phyloP scores from a whole-genome alignment of 495 filamentous ascomycete genomes.

The Delitschia confertaspora region DNA sequence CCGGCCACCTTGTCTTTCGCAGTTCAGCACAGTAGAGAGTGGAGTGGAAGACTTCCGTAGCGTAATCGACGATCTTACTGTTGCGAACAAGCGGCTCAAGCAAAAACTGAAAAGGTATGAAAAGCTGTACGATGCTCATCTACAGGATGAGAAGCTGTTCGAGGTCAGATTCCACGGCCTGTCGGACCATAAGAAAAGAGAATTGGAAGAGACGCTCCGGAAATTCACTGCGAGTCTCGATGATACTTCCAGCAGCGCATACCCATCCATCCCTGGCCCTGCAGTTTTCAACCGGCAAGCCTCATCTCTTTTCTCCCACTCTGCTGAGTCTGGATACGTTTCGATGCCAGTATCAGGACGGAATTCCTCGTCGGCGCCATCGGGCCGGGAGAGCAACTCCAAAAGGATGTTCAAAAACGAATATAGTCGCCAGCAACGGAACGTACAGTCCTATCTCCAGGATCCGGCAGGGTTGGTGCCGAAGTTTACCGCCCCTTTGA shows the following conservation, averaged over 20 bases:
- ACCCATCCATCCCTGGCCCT: background rate
- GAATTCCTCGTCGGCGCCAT: slow-evolving; percentile 26
- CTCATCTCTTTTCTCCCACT: slow-evolving; percentile 45
- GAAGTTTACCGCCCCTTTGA: slow-evolving; percentile 41
- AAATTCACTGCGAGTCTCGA: slow-evolving; percentile 54
- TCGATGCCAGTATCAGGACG: slow-evolving; percentile 55
- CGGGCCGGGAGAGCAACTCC: slow-evolving; percentile 10
- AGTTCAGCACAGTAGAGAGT: slow-evolving; percentile 16
- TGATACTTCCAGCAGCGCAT: slow-evolving; percentile 10
- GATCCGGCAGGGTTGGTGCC: slow-evolving; percentile 53
- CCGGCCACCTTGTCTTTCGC: slow-evolving; percentile 5
- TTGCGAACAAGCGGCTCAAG: slow-evolving; percentile 52
- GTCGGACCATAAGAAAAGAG: slow-evolving; percentile 54
- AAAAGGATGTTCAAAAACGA: slow-evolving; percentile 13
- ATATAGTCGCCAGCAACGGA: slow-evolving; percentile 40
- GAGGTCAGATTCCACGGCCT: slow-evolving; percentile 67
- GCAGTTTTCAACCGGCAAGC: too few relatives aligned
- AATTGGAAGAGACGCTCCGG: slow-evolving; percentile 61
- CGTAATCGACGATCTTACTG: slow-evolving; percentile 39
- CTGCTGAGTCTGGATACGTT: slow-evolving; percentile 64
- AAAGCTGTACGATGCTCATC: slow-evolving; percentile 48
- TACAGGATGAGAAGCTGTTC: slow-evolving; percentile 61
- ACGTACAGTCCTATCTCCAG: slow-evolving; percentile 50
- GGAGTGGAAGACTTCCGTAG: slow-evolving; percentile 34
- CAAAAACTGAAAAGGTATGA: slow-evolving; percentile 59